Conservation (phyloP, 2,329 filamentous ascomycete genomes). For the Diaporthe destruens region DNA sequence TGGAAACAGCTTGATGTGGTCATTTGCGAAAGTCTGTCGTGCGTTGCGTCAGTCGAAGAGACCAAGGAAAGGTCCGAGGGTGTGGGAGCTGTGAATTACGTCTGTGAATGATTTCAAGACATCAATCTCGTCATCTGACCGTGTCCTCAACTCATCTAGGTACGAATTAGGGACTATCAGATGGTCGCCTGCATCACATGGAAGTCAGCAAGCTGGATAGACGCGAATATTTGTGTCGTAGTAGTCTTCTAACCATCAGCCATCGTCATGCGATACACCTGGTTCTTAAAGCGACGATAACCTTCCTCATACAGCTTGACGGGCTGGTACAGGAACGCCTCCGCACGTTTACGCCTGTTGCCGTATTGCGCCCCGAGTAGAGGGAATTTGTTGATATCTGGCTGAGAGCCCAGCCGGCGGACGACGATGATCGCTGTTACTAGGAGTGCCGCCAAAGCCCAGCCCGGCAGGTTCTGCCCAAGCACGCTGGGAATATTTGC, state of each 20-base stretch:
- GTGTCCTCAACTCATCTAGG: slow-evolving; percentile 48
- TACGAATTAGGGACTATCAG: slow-evolving; percentile 47
- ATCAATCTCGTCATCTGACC: slow-evolving; percentile 48
- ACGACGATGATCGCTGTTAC: slow-evolving; percentile 10
- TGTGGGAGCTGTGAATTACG: neutral
- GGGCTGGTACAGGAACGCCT: slow-evolving; percentile 26
- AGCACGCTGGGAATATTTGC: neutral
- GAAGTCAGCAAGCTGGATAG: neutral
- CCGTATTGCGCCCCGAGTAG: slow-evolving; percentile 36
- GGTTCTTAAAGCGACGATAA: slow-evolving; percentile 36
- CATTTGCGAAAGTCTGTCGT: slow-evolving; percentile 28
- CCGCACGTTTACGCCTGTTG: slow-evolving; percentile 25
- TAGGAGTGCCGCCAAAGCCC: neutral
- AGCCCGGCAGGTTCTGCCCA: slow-evolving; percentile 19
- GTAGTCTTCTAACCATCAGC: slow-evolving; percentile 26
- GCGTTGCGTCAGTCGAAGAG: neutral
- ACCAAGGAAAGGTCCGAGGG: neutral
- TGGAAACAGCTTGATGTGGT: slow-evolving; percentile 37
- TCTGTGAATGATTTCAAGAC: slow-evolving; percentile 44
- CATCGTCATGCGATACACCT: slow-evolving; percentile 38
- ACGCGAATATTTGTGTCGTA: too few relatives aligned
- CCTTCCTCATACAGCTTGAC: slow-evolving; percentile 34
- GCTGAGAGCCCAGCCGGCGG: neutral
- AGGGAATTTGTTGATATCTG: slow-evolving; percentile 18
- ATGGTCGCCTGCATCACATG: slow-evolving; percentile 44